phyloP scores from a whole-genome alignment of 495 filamentous ascomycete species.

The Aspergillus wentii region DNA sequence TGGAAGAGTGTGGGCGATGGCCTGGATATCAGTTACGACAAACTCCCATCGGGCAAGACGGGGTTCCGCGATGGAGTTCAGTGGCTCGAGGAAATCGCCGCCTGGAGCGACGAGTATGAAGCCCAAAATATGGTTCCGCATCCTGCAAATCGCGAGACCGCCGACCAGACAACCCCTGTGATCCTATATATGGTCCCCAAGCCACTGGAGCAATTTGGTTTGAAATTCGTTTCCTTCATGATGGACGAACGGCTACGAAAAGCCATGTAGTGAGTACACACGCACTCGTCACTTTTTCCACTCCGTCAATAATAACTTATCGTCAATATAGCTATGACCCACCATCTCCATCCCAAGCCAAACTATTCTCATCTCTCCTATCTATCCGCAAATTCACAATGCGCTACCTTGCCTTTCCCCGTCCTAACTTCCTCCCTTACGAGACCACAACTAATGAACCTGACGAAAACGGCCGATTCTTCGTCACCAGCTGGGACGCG shows the following conservation, averaged over 20 bases:
- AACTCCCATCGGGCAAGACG: constrained; percentile 27
- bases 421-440: constrained; percentile 40
- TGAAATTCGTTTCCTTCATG: constrained; percentile 50
- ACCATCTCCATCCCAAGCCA: constrained; percentile 29
- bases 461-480: constrained; percentile 45
- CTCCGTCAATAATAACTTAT: neutral
- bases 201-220: constrained; percentile 39
- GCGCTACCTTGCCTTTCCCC: constrained; percentile 52
- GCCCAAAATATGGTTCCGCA: constrained; percentile 52
- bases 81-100: constrained; percentile 57
- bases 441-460: constrained; percentile 33
- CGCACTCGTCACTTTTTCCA: constrained; percentile 5
- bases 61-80: constrained; percentile 59
- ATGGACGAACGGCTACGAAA: constrained; percentile 60
- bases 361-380: constrained; percentile 39
- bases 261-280: constrained; percentile 55
- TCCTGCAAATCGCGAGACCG: constrained; percentile 44
- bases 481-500: constrained; percentile 44
- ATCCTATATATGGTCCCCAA: constrained; percentile 55
- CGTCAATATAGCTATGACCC: constrained; percentile 34
- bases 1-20: constrained; percentile 62
- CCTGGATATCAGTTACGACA: constrained; percentile 52
- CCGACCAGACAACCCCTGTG: constrained; percentile 52
- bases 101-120: constrained; percentile 59
- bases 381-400: constrained; percentile 45